phyloP scores from a whole-genome alignment of 352 stramenopile species.

The Pythium coloratum region DNA sequence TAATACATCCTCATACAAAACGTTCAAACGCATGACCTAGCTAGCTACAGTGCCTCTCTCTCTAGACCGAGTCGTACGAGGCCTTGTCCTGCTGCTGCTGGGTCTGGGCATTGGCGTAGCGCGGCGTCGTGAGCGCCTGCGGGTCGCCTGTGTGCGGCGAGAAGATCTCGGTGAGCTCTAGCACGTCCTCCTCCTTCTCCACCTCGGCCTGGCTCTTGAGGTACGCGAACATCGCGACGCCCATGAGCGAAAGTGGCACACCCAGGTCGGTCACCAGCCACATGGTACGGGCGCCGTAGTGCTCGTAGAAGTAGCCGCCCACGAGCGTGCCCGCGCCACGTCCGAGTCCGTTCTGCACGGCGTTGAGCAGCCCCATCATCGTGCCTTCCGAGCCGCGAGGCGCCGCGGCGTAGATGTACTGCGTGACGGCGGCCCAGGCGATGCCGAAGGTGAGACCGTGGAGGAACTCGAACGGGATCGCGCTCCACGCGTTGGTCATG shows the following conservation, averaged over 20 bases:
- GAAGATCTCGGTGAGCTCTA: slow-evolving; percentile 68
- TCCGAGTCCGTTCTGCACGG: slow-evolving; percentile 70
- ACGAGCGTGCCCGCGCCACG: slow-evolving; percentile 69
- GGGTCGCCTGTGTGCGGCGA: slow-evolving; percentile 55
- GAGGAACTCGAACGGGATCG: slow-evolving; percentile 80
- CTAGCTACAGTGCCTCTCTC: no score
- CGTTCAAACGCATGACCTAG: no score
- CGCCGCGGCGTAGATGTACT: slow-evolving; percentile 72
- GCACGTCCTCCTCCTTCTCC: slow-evolving; percentile 29
- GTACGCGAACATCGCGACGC: slow-evolving; percentile 54
- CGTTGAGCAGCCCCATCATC: slow-evolving; percentile 78
- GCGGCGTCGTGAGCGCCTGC: slow-evolving; percentile 37
- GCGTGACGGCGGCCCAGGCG: slow-evolving; percentile 68
- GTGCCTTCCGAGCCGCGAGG: slow-evolving; percentile 64
- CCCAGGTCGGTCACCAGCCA: slow-evolving; percentile 68
- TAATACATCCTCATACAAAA: not conserved
- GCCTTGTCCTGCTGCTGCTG: slow-evolving; percentile 4
- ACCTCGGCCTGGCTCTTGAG: slow-evolving; percentile 50
- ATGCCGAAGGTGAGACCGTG: slow-evolving; percentile 77
- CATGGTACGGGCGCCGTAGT: slow-evolving; percentile 63
- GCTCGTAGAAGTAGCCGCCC: slow-evolving; percentile 76
- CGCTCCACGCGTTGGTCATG: slow-evolving; percentile 79
- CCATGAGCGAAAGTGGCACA: slow-evolving; percentile 61
- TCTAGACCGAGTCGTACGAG: slow-evolving; percentile 22
- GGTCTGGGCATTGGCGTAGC: slow-evolving; percentile 8